phyloP scores from a whole-genome alignment of 768 basidiomycete species.

The Myochromella boudieri region DNA sequence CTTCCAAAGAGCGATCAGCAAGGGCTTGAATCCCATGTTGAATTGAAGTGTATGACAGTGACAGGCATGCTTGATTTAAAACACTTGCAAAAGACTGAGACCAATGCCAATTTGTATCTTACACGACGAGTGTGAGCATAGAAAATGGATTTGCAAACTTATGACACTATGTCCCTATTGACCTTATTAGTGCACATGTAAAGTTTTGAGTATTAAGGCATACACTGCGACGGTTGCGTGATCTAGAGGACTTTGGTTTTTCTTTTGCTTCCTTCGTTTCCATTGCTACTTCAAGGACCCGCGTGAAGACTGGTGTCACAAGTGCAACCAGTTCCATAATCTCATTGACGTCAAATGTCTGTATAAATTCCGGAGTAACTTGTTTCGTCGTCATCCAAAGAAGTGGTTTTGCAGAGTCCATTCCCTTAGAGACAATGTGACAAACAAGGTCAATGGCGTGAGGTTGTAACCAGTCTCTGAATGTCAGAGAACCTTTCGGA shows the following conservation, averaged over 20 bases:
- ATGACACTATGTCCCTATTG: slow-evolving; percentile 3
- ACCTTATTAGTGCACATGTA: neutral
- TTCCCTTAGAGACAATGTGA: slow-evolving; percentile 15
- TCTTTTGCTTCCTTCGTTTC: slow-evolving; percentile 11
- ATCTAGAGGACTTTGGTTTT: slow-evolving; percentile 3
- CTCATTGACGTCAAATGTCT: slow-evolving; percentile 17
- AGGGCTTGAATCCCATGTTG: slow-evolving; percentile 2
- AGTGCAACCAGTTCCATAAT: slow-evolving; percentile 19
- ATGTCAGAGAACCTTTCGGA: neutral
- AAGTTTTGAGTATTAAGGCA: neutral
- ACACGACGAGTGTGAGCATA: neutral
- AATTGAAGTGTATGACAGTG: slow-evolving; percentile 7
- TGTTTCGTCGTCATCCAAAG: slow-evolving; percentile 18
- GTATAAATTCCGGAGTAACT: slow-evolving; percentile 20
- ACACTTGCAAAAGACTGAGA: neutral
- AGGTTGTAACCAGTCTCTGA: slow-evolving; percentile 9
- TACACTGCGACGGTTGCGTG: slow-evolving; percentile 1
- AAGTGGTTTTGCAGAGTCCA: slow-evolving; percentile 13
- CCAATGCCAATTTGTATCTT: slow-evolving; percentile 6
- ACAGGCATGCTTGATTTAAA: slow-evolving; percentile 3
- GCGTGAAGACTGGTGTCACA: slow-evolving; percentile 18
- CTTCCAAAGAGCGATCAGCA: slow-evolving; percentile 2
- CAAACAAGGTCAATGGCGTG: slow-evolving; percentile 19
- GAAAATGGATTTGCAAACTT: neutral
- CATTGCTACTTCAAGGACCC: slow-evolving; percentile 18